Base-by-base conservation (phyloP, 1,284 basidiomycete genomes). In the Cystobasidium slooffiae region DNA sequence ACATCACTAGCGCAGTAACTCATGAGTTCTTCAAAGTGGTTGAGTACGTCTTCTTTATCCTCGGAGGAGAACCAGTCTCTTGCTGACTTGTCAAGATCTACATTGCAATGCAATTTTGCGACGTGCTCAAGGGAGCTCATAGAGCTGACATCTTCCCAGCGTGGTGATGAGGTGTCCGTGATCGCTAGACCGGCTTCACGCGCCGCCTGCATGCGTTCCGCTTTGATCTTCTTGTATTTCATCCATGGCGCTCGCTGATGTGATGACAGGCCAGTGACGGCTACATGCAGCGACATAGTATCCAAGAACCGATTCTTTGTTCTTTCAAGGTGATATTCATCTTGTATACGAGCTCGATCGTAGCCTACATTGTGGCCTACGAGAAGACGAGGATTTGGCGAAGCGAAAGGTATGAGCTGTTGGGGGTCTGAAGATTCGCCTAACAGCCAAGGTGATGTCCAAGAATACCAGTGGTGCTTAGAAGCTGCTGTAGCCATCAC, bases 331-430 rank as follows among this genome's bases (percentile, higher is more conserved):
- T 84, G 84, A 81, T 99, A 98, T 81, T 99, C 97, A 77, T 97
- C 92, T 24, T 84, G 81, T 16, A 97, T 86, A 16, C 94, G 87
- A 7, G 88, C 90, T 9, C 96, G 88, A 82, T 99, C 97, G 82
- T 94, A 99, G 1, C 94, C 92, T 39, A 98, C 91, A 80, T 98
- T 96, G 83, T 99, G 97, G 1, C 96, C 95, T 14, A 99, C 88
- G 43, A 97, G 85, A 24, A 98, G 83, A 8, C 90, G 87, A 12
- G 0, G 81, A 77, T 39, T 81, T 77, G 6, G 85, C 81, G 72
- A 83, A 69, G 8, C 91, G 4, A 95, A 78, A 0, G 92, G 89
- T 68, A 96, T 89, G 61, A 96, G 84, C 55, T 95, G 94, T 61
- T 88, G 85, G 0, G 87, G 85, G 59, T 88, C 85, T 1, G 84